Evolutionary conservation across 2,329 filamentous ascomycete genomes (phyloP).

Genomic region (Dothideomycetes sp.): DNA sequence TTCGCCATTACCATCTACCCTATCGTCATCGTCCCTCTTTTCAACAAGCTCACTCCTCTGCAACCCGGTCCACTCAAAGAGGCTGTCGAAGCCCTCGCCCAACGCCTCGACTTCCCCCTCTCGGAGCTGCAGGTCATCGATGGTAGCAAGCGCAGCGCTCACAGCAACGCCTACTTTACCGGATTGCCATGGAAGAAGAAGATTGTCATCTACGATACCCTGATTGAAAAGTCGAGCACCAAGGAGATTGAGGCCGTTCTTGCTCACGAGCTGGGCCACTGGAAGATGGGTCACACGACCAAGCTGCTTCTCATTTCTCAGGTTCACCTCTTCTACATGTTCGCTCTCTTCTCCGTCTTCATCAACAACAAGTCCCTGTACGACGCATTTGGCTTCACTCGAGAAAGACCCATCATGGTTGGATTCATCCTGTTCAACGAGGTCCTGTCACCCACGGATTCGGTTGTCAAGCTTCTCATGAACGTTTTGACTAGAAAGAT

Average conservation of each 20-base stretch:
- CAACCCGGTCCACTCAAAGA: slow-evolving; percentile 81
- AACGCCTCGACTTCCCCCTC: slow-evolving; percentile 80
- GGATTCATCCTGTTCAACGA: slow-evolving; percentile 97
- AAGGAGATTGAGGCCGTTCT: slow-evolving; percentile 92
- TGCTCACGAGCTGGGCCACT: slow-evolving; percentile 93
- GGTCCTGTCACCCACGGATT: slow-evolving; percentile 87
- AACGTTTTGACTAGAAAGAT: slow-evolving; percentile 90
- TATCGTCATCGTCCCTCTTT: slow-evolving; percentile 83
- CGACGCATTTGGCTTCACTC: slow-evolving; percentile 78
- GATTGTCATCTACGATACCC: slow-evolving; percentile 97
- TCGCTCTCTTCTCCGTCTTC: slow-evolving; percentile 92
- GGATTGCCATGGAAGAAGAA: slow-evolving; percentile 99
- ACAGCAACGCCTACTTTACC: slow-evolving; percentile 93
- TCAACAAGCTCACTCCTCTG: slow-evolving; percentile 95
- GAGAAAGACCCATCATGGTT: slow-evolving; percentile 82
- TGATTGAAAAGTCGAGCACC: slow-evolving; percentile 88
- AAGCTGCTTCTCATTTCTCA: slow-evolving; percentile 72
- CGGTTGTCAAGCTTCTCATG: slow-evolving; percentile 89
- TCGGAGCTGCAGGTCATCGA: slow-evolving; percentile 92
- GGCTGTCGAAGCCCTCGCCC: slow-evolving; percentile 74
- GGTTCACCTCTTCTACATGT: slow-evolving; percentile 93
- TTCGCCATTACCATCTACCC: slow-evolving; percentile 96
- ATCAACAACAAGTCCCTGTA: slow-evolving; percentile 92
- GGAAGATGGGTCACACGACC: slow-evolving; percentile 91
- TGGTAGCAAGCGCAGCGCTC: slow-evolving; percentile 76